Conservation (phyloP, 139 green algal species). For the Nannochloris sp. region DNA sequence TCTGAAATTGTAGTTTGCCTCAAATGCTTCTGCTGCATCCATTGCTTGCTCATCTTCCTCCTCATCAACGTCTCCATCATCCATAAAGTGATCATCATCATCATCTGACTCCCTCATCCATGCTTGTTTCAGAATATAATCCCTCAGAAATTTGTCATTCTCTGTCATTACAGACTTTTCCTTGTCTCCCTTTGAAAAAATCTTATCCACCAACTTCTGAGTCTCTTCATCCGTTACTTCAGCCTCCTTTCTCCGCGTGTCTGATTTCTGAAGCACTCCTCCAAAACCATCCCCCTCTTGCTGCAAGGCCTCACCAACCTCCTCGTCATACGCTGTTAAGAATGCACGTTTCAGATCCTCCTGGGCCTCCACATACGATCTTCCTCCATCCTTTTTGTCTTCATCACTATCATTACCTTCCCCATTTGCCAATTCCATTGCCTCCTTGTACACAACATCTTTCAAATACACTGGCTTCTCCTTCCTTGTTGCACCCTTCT, state of each 20-base stretch:
- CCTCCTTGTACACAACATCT: conserved; percentile 70
- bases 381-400: conserved; percentile 12
- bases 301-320: conserved; percentile 4
- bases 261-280: conserved; percentile 10
- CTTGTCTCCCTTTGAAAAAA: conserved; percentile 62
- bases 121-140: conserved; percentile 67
- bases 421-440: conserved; percentile 32
- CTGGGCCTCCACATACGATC: conserved; percentile 71
- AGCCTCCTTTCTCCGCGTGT: neutral
- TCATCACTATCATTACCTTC: conserved; percentile 24
- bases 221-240: neutral
- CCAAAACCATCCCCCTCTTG: conserved; percentile 16
- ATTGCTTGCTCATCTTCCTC: conserved; percentile 76
- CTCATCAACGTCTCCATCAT: conserved; percentile 30
- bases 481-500: conserved; percentile 10
- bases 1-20: conserved; percentile 89
- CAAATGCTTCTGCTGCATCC: conserved; percentile 70
- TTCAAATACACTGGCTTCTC: conserved; percentile 65
- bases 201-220: conserved; percentile 49
- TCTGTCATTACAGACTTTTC: conserved; percentile 35
- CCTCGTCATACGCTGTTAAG: conserved; percentile 26
- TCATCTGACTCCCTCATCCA: conserved; percentile 40
- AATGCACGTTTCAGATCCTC: conserved; percentile 57
- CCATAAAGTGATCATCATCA: conserved; percentile 11
- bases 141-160: conserved; percentile 71